These are phyloP conservation scores for Hansenula lynferdii DNA, from an alignment of 1,139 yeast species.

Conservation along the genomic window DNA sequence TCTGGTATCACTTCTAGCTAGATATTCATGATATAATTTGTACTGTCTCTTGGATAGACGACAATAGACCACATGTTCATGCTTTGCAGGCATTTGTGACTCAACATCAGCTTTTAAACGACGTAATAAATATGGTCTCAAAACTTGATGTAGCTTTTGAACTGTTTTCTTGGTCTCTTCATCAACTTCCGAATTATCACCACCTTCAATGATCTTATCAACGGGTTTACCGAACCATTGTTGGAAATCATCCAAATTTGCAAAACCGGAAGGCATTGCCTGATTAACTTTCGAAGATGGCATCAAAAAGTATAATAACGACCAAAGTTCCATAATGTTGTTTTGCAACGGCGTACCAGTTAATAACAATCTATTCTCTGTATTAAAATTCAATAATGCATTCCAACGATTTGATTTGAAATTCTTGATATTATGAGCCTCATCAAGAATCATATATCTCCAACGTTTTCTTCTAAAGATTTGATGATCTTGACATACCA, in stretches of 20 bases:
- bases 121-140: constrained; percentile 87
- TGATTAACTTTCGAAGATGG: constrained; percentile 72
- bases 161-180: constrained; percentile 82
- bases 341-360: constrained; percentile 97
- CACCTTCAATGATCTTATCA: constrained; percentile 81
- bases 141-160: constrained; percentile 83
- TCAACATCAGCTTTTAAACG: constrained; percentile 96
- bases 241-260: constrained; percentile 91
- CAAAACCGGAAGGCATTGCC: constrained; percentile 92
- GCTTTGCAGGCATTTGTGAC: constrained; percentile 98
- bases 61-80: constrained; percentile 92
- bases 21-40: constrained; percentile 89
- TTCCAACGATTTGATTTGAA: constrained; percentile 97
- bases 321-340: constrained; percentile 91
- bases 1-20: constrained; percentile 94
- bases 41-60: constrained; percentile 90
- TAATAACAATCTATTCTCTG: constrained; percentile 77
- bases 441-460: constrained; percentile 97
- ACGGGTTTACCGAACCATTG: constrained; percentile 99
- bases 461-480: constrained; percentile 89
- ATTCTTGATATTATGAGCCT: constrained; percentile 96
- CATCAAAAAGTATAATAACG: constrained; percentile 88
- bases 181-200: constrained; percentile 45
- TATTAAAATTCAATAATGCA: constrained; percentile 87
- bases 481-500: constrained; percentile 94